phyloP scores from a whole-genome alignment of 2,329 filamentous ascomycete species.

The Diaporthe helianthi region DNA sequence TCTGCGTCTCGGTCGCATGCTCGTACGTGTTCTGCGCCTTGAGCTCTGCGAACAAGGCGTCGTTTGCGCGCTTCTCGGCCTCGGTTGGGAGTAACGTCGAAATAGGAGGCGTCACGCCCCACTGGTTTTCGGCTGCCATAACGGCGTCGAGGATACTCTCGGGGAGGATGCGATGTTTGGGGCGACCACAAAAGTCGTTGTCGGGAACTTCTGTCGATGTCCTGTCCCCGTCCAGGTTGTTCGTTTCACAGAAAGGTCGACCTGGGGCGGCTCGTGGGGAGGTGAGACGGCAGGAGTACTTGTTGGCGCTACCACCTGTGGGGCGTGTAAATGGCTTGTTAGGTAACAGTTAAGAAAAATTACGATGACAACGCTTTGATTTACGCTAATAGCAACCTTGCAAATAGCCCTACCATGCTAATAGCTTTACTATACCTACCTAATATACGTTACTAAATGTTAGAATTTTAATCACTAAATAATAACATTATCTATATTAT shows the following conservation, averaged over 20 bases:
- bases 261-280: not conserved
- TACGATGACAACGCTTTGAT: no score
- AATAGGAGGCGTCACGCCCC: slow-evolving; percentile 84
- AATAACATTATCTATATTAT: no score
- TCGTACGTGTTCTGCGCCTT: slow-evolving; percentile 94
- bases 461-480: no score
- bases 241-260: not conserved
- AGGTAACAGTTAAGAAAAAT: no score
- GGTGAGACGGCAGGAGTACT: slow-evolving; percentile 15
- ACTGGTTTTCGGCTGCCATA: slow-evolving; percentile 42
- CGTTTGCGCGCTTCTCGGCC: slow-evolving; percentile 77
- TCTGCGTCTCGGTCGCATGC: slow-evolving; percentile 79
- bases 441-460: no score
- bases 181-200: slow-evolving; percentile 14
- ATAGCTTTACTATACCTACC: no score
- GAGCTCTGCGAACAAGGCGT: slow-evolving; percentile 82
- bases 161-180: not conserved
- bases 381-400: no score
- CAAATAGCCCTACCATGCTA: no score
- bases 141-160: slow-evolving; percentile 27
- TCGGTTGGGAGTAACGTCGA: slow-evolving; percentile 79
- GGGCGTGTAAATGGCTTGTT: no score
- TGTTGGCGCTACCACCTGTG: slow-evolving; percentile 11
- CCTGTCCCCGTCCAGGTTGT: not conserved
- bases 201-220: not conserved